Evolutionary conservation across 169 alveolate genomes (phyloP).

Genomic region (Ichthyophthirius multifiliis): DNA sequence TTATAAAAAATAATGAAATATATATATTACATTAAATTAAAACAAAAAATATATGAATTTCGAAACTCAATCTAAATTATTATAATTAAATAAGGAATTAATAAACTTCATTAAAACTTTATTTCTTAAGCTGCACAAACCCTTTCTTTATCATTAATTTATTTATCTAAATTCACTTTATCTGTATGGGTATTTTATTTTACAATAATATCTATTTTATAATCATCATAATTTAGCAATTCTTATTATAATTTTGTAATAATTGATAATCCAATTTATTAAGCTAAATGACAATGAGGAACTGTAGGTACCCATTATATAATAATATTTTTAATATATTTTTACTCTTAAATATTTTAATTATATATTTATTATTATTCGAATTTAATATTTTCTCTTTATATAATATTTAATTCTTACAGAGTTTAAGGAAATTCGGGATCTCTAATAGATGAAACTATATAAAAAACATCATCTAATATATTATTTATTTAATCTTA

Average conservation of each 20-base stretch:
- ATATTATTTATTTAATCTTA: neutral
- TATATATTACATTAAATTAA: too few relatives aligned
- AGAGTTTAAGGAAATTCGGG: constrained; percentile 13
- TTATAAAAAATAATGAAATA: too few relatives aligned
- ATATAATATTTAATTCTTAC: neutral
- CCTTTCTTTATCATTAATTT: constrained; percentile 20
- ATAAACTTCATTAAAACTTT: neutral
- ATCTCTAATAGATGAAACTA: neutral
- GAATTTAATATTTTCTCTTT: neutral
- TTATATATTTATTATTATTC: neutral
- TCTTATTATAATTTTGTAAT: constrained; percentile 7
- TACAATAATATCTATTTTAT: neutral
- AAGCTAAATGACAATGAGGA: constrained; percentile 4
- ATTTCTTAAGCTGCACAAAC: constrained; percentile 10
- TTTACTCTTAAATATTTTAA: neutral
- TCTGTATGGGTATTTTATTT: constrained; percentile 11
- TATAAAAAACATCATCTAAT: neutral
- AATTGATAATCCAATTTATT: neutral
- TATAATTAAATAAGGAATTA: neutral
- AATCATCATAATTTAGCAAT: constrained; percentile 10
- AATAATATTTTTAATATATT: neutral
- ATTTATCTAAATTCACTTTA: neutral
- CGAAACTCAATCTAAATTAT: too few relatives aligned
- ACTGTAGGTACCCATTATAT: constrained; percentile 20
- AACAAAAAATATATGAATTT: too few relatives aligned